Percentiles rank a stretch among this genome's conserved stretches.
These are phyloP conservation scores for Tetracladium marchalianum DNA, from an alignment of 495 filamentous ascomycete genomes.

Conservation along the genomic window DNA sequence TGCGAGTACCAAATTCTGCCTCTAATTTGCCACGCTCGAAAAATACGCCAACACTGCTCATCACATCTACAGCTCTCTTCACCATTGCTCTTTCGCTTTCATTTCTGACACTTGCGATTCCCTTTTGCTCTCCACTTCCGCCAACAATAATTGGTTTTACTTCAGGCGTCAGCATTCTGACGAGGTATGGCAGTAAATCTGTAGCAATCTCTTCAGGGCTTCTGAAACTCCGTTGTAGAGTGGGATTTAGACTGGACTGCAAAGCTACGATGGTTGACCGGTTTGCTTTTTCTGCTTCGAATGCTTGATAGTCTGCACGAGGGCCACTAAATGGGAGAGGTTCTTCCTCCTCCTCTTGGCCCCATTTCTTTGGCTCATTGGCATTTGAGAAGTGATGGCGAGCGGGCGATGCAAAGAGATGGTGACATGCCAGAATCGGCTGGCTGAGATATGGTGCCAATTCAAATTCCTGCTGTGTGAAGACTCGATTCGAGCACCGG, in stretches of 20 bases:
- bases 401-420: constrained; percentile 66
- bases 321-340: constrained; percentile 69
- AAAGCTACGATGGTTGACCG: constrained; percentile 42
- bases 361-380: constrained; percentile 35
- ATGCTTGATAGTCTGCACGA: constrained; percentile 66
- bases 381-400: constrained; percentile 17
- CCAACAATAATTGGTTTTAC: constrained; percentile 88
- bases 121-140: constrained; percentile 51
- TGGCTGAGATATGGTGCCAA: constrained; percentile 74
- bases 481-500: constrained; percentile 61
- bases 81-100: constrained; percentile 77
- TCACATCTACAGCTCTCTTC: constrained; percentile 63
- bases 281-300: constrained; percentile 62
- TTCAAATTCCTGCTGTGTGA: constrained; percentile 78
- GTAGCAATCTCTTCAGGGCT: constrained; percentile 61
- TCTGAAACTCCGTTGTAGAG: constrained; percentile 65
- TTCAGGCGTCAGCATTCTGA: constrained; percentile 74
- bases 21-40: constrained; percentile 80
- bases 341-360: constrained; percentile 41
- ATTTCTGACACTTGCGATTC: constrained; percentile 75
- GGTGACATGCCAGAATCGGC: constrained; percentile 80
- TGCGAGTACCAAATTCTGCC: constrained; percentile 24
- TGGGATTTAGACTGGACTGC: constrained; percentile 44
- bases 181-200: constrained; percentile 75
- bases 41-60: constrained; percentile 66